Base-by-base conservation (phyloP, 1,284 basidiomycete species). In the Trichosporon sp. region DNA sequence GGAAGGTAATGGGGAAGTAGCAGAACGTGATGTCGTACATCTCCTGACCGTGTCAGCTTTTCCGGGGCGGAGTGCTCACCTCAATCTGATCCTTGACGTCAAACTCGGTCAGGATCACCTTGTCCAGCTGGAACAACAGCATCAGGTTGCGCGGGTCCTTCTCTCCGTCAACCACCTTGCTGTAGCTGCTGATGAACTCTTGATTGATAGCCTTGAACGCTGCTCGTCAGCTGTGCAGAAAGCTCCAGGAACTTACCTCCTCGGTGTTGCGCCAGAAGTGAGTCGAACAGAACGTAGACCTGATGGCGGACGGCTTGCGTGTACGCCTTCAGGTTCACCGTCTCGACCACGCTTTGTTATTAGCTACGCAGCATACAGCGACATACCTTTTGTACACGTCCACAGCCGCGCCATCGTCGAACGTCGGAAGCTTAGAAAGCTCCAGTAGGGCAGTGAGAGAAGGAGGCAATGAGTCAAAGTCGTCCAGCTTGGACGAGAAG, bases 1-100 rank as follows among this genome's bases (percentile, higher is more conserved):
- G 89, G 85, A 98, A 99, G 0, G 94, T 94, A 74, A 99, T 99
- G 0, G 97, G 97, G 83, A 98, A 99, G 83, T 99, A 99, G 83
- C 97, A 99, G 82, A 95, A 99, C 0, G 91, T 92, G 77, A 98
- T 90, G 78, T 99, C 93, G 84, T 97, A 99, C 70, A 99, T 85
- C 68, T 91, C 88, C 93, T 96, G 75, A 32, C 2, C 9, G 15
- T 11, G 18, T 31, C 38, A 67, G 47, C 11, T 13, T 62, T 25
- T n/a, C 3, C 42, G 29, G 18, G 27, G 5, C 8, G 1, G 9
- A 11, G 9, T 47, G 75, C 87, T 73, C 76, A 93, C 94, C 84
- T 98, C 93, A 29, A 93, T 85, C 76, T 89, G 85, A 56, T 86
- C 83, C 56, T 87, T 83, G 68, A 93, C 88, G 72, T 96, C 89